A percentile compares a stretch with the other conserved stretches of the same genome.
Conservation (phyloP, 2,329 filamentous ascomycete species). For the Nigrograna mackinnonii region DNA sequence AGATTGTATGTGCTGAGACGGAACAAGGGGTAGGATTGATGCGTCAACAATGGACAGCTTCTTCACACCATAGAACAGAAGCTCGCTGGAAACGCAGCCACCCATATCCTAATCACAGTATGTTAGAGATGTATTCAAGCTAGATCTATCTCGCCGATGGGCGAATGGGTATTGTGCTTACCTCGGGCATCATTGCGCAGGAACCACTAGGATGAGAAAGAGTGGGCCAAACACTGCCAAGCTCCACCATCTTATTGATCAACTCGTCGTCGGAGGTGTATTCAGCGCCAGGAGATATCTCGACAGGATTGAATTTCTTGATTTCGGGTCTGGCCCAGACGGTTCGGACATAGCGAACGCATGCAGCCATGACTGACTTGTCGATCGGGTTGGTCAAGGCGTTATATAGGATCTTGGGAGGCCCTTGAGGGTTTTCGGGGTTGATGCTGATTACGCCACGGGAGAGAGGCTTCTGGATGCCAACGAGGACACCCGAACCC, state of each 20-base stretch:
- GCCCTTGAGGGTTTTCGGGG: slow-evolving; percentile 27
- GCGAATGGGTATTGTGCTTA: slow-evolving; percentile 10
- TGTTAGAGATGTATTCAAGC: no score
- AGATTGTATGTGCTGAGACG: slow-evolving; percentile 33
- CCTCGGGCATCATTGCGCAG: slow-evolving; percentile 38
- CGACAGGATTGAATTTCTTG: slow-evolving; percentile 18
- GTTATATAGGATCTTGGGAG: slow-evolving; percentile 28
- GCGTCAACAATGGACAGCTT: slow-evolving; percentile 33
- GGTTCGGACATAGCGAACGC: slow-evolving; percentile 37
- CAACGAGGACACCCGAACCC: slow-evolving; percentile 24
- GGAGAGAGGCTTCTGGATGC: slow-evolving; percentile 44
- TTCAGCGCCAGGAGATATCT: slow-evolving; percentile 28
- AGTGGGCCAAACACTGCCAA: slow-evolving; percentile 21
- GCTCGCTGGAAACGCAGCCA: slow-evolving; percentile 27
- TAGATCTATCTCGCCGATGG: no score
- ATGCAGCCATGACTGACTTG: slow-evolving; percentile 34
- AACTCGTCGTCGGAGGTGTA: slow-evolving; percentile 30
- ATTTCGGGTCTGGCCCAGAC: slow-evolving; percentile 32
- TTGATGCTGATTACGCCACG: slow-evolving; percentile 37
- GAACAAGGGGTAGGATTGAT: slow-evolving; percentile 34
- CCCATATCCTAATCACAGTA: slow-evolving; percentile 21
- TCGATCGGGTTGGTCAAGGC: slow-evolving; percentile 34
- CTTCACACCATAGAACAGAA: slow-evolving; percentile 33
- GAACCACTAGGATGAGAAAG: slow-evolving; percentile 29
- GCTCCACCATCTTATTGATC: slow-evolving; percentile 18